These are phyloP conservation scores for Tuber microsphaerosporum DNA, from an alignment of 495 filamentous ascomycete species.

Conservation along the genomic window DNA sequence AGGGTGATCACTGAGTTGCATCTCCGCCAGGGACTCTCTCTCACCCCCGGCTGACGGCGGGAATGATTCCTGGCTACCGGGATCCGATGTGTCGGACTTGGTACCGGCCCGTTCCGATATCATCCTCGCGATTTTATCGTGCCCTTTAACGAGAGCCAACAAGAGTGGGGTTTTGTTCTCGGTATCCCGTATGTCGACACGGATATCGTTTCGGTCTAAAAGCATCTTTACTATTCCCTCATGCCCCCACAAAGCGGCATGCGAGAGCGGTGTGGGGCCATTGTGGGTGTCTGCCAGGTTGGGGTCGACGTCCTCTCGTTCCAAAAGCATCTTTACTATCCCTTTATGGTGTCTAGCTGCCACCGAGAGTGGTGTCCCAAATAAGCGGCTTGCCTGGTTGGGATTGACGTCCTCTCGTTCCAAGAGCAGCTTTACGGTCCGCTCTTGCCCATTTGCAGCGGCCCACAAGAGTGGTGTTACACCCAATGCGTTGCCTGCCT, in stretches of 20 bases:
- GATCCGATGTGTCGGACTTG: no score
- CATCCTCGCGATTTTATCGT: neutral
- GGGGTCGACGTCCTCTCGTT: neutral
- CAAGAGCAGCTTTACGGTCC: neutral
- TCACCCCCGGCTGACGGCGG: no score
- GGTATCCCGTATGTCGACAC: neutral
- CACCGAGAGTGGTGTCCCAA: neutral
- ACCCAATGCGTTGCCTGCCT: no score
- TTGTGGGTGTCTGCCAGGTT: neutral
- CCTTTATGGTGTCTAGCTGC: no score
- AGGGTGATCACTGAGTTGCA: no score
- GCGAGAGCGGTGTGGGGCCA: neutral
- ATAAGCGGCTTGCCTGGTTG: neutral
- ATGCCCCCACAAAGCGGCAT: neutral
- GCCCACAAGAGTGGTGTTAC: neutral
- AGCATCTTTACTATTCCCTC: neutral
- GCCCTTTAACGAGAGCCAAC: no score
- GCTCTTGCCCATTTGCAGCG: neutral
- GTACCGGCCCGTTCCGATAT: neutral
- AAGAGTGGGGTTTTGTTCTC: neutral
- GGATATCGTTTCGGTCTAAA: neutral
- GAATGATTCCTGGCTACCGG: no score
- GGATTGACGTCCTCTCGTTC: neutral
- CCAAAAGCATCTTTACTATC: neutral
- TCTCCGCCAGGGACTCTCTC: no score